Base-by-base conservation (phyloP, 116 monocot species). In the Thalassia testudinum region DNA sequence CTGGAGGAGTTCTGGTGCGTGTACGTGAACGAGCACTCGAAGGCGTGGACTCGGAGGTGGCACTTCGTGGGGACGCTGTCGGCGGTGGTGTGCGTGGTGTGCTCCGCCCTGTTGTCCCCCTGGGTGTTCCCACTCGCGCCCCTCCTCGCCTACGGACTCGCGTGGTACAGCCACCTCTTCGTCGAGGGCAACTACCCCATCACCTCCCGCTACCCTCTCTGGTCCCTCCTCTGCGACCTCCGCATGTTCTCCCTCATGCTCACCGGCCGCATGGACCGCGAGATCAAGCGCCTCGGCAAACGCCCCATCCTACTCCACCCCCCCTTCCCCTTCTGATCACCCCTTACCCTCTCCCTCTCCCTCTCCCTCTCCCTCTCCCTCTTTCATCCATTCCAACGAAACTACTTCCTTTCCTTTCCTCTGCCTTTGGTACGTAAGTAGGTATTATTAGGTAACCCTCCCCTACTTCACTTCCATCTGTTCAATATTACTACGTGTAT, bases 111-210 rank as follows among this genome's bases (percentile, higher is more conserved):
- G 34, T 37, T 64, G 24, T 58, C 67, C 56, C 52, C 27, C 52
- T 67, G 61, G 52, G 57, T 78, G 7, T 47, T 78, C 34, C 50
- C 73, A 25, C 62, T 68, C 44, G 66, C 37, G 38, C 85, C 85
- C 24, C 22, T 74, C 47, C 17, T 67, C 7, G 81, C 73, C 1
- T 85, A 91, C 66, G 85, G 76, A 38, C 34, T 76, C 54, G 78
- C 81, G 20, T 91, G 85, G 91, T 91, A 69, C 81, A 75, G 75
- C 62, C 91, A 91, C 71, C 73, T 91, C 78, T 91, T 91, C 67
- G 72, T 91, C 17, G 91, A 91, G 68, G 66, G 81, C 30, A 91
- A 91, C 63, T 0, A 47, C 8, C 91, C 85, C 16, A 75, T 78
- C 48, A 74, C 75, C 53, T 91, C 81, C 66, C 71, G 69, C 54